phyloP scores from a whole-genome alignment of 257 asterid genomes.

The Solanum habrochaites region DNA sequence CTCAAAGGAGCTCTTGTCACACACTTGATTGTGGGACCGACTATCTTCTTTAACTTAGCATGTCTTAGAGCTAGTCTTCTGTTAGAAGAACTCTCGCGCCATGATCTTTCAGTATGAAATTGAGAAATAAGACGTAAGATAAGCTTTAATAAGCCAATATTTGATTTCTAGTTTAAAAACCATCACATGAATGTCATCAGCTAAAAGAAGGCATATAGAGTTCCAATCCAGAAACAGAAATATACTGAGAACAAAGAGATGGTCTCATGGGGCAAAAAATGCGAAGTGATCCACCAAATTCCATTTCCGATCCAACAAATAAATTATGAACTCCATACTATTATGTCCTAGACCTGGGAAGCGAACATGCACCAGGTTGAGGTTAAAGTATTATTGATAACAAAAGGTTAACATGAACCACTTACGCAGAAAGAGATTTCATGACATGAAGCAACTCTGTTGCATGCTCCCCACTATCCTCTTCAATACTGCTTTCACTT shows the following conservation, averaged over 20 bases:
- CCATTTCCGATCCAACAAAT: neutral
- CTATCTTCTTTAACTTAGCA: neutral
- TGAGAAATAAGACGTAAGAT: neutral
- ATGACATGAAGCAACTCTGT: conserved; percentile 85
- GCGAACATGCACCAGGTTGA: neutral
- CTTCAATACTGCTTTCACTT: conserved; percentile 54
- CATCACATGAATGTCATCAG: neutral
- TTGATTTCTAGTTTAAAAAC: neutral
- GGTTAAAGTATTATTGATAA: neutral
- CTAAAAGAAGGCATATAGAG: neutral
- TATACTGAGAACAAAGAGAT: neutral
- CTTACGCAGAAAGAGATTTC: conserved; percentile 94
- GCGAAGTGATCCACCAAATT: neutral
- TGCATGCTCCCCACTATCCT: conserved; percentile 65
- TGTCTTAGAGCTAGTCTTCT: neutral
- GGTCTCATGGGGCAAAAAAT: neutral
- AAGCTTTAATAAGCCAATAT: neutral
- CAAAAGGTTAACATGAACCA: conserved; percentile 8
- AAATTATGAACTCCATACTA: neutral
- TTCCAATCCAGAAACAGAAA: neutral
- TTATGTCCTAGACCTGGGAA: neutral
- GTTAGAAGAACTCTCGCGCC: neutral
- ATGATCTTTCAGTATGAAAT: neutral
- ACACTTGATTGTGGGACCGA: neutral
- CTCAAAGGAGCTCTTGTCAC: neutral